These are phyloP conservation scores for Rosa rugosa DNA, from an alignment of 306 rosid species.

Conservation along the genomic window DNA sequence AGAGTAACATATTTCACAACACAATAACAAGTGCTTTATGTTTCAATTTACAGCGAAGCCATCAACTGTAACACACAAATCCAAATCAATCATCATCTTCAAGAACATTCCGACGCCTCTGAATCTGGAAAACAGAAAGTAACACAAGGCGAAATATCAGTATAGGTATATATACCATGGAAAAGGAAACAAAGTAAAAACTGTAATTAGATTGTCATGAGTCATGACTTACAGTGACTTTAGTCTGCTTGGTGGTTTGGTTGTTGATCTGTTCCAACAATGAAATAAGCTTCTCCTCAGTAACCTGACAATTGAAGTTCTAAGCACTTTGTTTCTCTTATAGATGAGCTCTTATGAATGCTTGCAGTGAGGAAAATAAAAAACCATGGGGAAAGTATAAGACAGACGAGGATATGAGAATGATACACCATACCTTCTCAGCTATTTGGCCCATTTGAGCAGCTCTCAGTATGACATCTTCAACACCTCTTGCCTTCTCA, in stretches of 20 bases:
- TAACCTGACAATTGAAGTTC: slow-evolving; percentile 52
- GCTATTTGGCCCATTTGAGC: slow-evolving; percentile 92
- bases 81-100: slow-evolving; percentile 81
- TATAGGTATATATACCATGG: no score
- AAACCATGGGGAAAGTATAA: neutral
- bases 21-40: slow-evolving; percentile 1
- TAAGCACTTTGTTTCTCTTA: slow-evolving; percentile 5
- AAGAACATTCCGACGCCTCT: slow-evolving; percentile 93
- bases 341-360: slow-evolving; percentile 6
- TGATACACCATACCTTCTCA: slow-evolving; percentile 59
- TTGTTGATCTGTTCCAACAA: slow-evolving; percentile 93
- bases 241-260: slow-evolving; percentile 86
- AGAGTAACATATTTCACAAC: neutral
- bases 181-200: neutral
- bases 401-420: slow-evolving; percentile 18
- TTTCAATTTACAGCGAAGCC: slow-evolving; percentile 24
- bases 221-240: slow-evolving; percentile 76
- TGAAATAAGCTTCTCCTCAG: slow-evolving; percentile 91
- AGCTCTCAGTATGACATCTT: slow-evolving; percentile 91
- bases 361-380: neutral
- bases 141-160: slow-evolving; percentile 11
- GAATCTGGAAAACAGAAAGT: slow-evolving; percentile 54
- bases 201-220: slow-evolving; percentile 10
- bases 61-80: slow-evolving; percentile 10
- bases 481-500: slow-evolving; percentile 95